Conservation (phyloP, 2,329 filamentous ascomycete genomes). For the Beauveria bassiana region DNA sequence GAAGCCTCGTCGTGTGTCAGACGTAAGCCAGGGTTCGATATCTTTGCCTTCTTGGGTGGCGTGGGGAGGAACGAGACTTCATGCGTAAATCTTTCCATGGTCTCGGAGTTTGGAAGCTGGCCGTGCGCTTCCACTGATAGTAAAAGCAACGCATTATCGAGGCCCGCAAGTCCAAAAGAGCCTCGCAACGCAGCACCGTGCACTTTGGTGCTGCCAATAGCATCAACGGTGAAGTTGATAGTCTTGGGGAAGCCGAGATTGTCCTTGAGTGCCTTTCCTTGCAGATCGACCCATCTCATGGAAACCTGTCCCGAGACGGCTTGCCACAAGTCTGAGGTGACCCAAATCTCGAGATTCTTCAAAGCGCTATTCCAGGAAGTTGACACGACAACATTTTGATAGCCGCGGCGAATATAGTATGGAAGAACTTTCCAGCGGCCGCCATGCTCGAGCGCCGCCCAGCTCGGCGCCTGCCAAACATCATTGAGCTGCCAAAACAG, state of each 20-base stretch:
- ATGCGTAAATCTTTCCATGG: slow-evolving; percentile 3
- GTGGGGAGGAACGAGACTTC: slow-evolving; percentile 13
- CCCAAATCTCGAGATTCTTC: slow-evolving; percentile 39
- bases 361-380: slow-evolving; percentile 20
- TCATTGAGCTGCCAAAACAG: slow-evolving; percentile 62
- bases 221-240: slow-evolving; percentile 10
- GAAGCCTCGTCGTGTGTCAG: slow-evolving; percentile 6
- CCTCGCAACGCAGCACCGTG: slow-evolving; percentile 1
- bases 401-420: slow-evolving; percentile 50
- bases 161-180: neutral
- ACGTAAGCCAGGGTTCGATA: slow-evolving; percentile 12
- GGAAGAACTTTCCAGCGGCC: slow-evolving; percentile 57
- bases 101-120: slow-evolving; percentile 10
- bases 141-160: slow-evolving; percentile 11
- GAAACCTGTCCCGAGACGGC: slow-evolving; percentile 8
- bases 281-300: slow-evolving; percentile 12
- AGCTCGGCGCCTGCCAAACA: slow-evolving; percentile 56
- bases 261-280: slow-evolving; percentile 1
- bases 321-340: slow-evolving; percentile 15
- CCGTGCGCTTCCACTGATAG: slow-evolving; percentile 12
- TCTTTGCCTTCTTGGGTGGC: slow-evolving; percentile 13
- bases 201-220: slow-evolving; percentile 9
- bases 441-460: slow-evolving; percentile 56
- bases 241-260: slow-evolving; percentile 11
- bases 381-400: slow-evolving; percentile 48